Conservation (phyloP, 2,329 filamentous ascomycete genomes). For the Fusarium sarcochroum region DNA sequence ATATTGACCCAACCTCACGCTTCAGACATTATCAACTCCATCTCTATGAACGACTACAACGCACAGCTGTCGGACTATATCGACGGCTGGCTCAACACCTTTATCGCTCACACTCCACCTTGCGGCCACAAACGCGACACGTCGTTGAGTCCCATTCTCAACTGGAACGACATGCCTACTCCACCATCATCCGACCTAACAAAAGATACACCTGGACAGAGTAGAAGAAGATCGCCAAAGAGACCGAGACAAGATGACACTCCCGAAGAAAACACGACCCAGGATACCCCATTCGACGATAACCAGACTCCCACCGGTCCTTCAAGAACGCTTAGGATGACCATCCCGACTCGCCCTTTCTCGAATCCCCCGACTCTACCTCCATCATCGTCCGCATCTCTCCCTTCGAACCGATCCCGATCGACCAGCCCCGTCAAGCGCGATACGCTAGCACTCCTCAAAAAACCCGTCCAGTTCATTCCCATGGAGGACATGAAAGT, state of each 20-base stretch:
- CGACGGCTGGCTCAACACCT: constrained; percentile 6
- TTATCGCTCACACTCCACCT: not conserved
- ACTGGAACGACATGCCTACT: constrained; percentile 9
- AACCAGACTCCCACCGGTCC: constrained; percentile 4
- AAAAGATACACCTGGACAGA: not conserved
- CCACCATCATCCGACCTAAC: not conserved
- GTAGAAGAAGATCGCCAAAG: constrained; percentile 5
- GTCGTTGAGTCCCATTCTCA: not conserved
- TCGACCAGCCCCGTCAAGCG: constrained; percentile 1
- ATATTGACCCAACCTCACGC: not conserved
- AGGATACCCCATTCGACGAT: not conserved
- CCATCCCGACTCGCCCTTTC: not conserved
- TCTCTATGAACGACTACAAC: not conserved
- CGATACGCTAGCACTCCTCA: not conserved
- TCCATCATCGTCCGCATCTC: constrained; percentile 3
- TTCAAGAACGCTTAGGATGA: not conserved
- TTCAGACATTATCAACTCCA: not conserved
- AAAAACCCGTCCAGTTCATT: not conserved
- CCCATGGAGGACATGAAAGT: not conserved
- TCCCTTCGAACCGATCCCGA: not conserved
- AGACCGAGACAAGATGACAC: not conserved
- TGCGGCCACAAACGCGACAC: constrained; percentile 2
- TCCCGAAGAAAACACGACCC: not conserved
- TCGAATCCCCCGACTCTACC: constrained; percentile 4
- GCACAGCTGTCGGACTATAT: constrained; percentile 2